phyloP scores from a whole-genome alignment of 768 basidiomycete species.

The Paxillus involutus region DNA sequence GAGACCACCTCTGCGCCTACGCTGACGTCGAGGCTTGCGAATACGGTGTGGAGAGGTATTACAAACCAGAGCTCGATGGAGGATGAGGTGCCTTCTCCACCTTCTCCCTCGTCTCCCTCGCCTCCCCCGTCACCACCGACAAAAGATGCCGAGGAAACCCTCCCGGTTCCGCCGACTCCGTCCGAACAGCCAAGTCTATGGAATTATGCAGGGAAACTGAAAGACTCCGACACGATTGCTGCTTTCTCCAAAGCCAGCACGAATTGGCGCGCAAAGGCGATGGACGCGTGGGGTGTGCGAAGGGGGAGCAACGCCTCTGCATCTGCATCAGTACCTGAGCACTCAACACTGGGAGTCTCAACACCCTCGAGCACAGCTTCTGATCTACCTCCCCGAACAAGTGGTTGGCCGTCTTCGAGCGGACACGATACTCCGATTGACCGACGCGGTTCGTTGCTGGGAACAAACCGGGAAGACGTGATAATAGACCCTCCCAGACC shows the following conservation, averaged over 20 bases:
- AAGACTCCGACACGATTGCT: conserved; percentile 71
- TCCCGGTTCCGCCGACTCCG: conserved; percentile 12
- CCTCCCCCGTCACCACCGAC: conserved; percentile 28
- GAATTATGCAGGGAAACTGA: conserved; percentile 73
- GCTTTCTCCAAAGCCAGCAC: conserved; percentile 70
- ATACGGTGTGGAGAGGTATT: conserved; percentile 73
- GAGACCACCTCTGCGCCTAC: conserved; percentile 33
- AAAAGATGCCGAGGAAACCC: conserved; percentile 13
- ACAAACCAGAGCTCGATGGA: conserved; percentile 77
- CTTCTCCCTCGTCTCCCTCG: conserved; percentile 31
- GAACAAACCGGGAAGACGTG: conserved; percentile 31
- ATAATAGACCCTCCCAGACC: conserved; percentile 57
- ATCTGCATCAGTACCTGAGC: not conserved
- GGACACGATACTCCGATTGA: conserved; percentile 4
- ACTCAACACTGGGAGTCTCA: no score
- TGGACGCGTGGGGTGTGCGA: conserved; percentile 30
- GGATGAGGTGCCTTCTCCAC: conserved; percentile 44
- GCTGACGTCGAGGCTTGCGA: conserved; percentile 54
- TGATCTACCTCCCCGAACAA: conserved; percentile 16
- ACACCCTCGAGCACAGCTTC: conserved; percentile 21
- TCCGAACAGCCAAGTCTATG: conserved; percentile 48
- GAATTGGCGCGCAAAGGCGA: conserved; percentile 70
- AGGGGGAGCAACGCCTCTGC: conserved; percentile 11
- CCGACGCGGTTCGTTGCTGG: conserved; percentile 44
- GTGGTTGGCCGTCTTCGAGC: conserved; percentile 12